Percentiles rank a stretch among this genome's conserved stretches.
These are phyloP conservation scores for Moesziomyces sp. DNA, from an alignment of 1,284 basidiomycete species.

Conservation along the genomic window DNA sequence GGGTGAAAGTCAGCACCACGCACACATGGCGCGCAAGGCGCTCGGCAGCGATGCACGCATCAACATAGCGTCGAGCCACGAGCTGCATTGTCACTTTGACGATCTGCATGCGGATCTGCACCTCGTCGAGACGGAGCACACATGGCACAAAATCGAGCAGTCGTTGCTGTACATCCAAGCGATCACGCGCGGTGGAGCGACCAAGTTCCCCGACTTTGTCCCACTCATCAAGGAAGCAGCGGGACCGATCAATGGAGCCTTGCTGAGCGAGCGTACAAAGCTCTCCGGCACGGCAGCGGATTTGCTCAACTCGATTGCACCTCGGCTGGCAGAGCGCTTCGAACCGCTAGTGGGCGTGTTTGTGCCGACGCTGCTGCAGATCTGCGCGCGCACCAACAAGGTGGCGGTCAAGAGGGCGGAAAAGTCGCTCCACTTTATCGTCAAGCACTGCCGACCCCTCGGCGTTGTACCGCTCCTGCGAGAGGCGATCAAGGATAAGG, in stretches of 20 bases:
- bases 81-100: constrained; percentile 22
- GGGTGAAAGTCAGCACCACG: not conserved
- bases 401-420: constrained; percentile 70
- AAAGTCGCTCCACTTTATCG: constrained; percentile 69
- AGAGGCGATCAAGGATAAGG: constrained; percentile 69
- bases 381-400: constrained; percentile 71
- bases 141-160: constrained; percentile 59
- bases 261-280: constrained; percentile 71
- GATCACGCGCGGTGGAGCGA: constrained; percentile 57
- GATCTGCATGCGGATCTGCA: constrained; percentile 28
- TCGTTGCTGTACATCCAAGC: constrained; percentile 52
- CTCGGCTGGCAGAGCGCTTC: constrained; percentile 69
- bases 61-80: constrained; percentile 8
- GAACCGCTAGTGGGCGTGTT: constrained; percentile 69
- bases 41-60: constrained; percentile 23
- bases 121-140: constrained; percentile 57
- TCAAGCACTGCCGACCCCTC: constrained; percentile 69
- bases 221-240: constrained; percentile 42
- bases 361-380: constrained; percentile 69
- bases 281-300: constrained; percentile 70
- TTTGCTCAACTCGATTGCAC: constrained; percentile 70
- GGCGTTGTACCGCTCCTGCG: constrained; percentile 67
- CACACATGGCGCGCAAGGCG: constrained; percentile 14
- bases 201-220: constrained; percentile 51
- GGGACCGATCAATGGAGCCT: constrained; percentile 47